These are phyloP conservation scores for Alternaria sp. DNA, from an alignment of 2,329 filamentous ascomycete species.

Conservation along the genomic window DNA sequence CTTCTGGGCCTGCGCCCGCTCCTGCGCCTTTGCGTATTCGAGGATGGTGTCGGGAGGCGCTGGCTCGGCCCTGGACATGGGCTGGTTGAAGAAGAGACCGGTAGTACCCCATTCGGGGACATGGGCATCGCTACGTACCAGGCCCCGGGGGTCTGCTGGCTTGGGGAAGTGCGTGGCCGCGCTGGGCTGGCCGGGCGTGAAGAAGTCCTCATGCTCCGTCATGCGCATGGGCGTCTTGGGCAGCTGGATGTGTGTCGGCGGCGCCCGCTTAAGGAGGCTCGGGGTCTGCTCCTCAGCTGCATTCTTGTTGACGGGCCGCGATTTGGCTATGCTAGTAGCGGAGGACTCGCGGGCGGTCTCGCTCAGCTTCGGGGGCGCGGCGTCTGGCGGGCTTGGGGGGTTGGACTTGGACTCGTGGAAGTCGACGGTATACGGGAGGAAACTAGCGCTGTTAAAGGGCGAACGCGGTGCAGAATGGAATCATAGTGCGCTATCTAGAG, in stretches of 20 bases:
- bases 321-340: conserved; percentile 23
- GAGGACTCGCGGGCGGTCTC: conserved; percentile 60
- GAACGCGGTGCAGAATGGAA: background rate
- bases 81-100: conserved; percentile 73
- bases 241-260: conserved; percentile 31
- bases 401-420: conserved; percentile 63
- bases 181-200: conserved; percentile 51
- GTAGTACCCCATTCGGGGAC: conserved; percentile 76
- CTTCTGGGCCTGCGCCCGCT: conserved; percentile 40
- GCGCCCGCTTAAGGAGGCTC: conserved; percentile 50
- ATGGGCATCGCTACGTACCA: conserved; percentile 75
- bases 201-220: conserved; percentile 54
- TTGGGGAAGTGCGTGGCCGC: conserved; percentile 62
- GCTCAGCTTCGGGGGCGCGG: conserved; percentile 30
- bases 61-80: conserved; percentile 74
- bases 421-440: conserved; percentile 89
- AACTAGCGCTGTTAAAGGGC: conserved; percentile 61
- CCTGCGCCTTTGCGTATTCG: conserved; percentile 64
- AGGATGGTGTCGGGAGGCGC: conserved; percentile 79
- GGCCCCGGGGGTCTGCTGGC: conserved; percentile 56
- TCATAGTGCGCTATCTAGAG: background rate
- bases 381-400: conserved; percentile 48
- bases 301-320: conserved; percentile 17
- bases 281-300: conserved; percentile 31
- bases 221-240: conserved; percentile 52